Evolutionary conservation across 2,329 filamentous ascomycete species (phyloP).

Genomic region (Fusarium longipes): DNA sequence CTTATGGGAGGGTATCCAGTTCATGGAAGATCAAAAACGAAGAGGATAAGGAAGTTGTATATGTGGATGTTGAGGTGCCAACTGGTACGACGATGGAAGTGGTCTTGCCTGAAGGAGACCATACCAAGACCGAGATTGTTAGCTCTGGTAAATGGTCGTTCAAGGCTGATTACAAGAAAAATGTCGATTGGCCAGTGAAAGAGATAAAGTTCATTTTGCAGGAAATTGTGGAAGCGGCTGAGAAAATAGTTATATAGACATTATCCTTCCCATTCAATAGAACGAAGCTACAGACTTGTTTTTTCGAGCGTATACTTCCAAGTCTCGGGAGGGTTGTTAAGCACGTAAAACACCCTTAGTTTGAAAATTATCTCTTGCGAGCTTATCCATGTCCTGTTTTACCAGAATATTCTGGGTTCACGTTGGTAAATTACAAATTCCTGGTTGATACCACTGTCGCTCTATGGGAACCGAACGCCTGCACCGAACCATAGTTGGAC

Average conservation of each 20-base stretch:
- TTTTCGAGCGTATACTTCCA: no score
- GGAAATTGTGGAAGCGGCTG: neutral
- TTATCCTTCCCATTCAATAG: no score
- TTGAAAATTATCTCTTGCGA: no score
- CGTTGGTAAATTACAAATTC: no score
- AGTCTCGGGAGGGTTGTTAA: no score
- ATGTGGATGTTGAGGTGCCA: slow-evolving; percentile 32
- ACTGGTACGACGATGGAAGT: slow-evolving; percentile 39
- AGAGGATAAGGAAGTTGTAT: neutral
- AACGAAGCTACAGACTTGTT: no score
- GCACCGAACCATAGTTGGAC: no score
- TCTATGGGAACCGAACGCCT: no score
- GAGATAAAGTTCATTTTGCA: slow-evolving; percentile 17
- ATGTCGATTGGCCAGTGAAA: slow-evolving; percentile 22
- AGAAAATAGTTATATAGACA: neutral
- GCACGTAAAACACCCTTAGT: no score
- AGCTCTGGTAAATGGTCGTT: slow-evolving; percentile 38
- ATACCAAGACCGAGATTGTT: slow-evolving; percentile 21
- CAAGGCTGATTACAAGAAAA: neutral
- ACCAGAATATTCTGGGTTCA: no score
- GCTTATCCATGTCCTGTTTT: no score
- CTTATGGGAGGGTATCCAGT: slow-evolving; percentile 38
- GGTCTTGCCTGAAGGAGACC: slow-evolving; percentile 18
- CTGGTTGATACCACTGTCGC: no score
- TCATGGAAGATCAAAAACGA: slow-evolving; percentile 32